Conservation (phyloP, 805 yeast genomes). For the Candida pseudoglaebosa region DNA sequence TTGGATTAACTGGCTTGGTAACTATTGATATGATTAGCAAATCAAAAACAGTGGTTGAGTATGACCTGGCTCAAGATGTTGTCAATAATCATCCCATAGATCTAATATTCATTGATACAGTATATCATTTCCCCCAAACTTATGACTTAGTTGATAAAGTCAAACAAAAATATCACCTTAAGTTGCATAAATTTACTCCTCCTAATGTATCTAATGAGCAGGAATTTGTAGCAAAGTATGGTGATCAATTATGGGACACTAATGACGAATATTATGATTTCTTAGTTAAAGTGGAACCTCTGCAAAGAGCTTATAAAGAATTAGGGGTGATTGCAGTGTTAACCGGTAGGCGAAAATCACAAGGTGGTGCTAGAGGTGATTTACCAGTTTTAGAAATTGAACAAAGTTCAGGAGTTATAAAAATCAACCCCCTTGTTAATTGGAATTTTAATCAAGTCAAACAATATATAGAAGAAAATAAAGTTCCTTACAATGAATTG, state of each 20-base stretch:
- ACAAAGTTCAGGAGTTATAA: conserved; percentile 61
- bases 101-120: conserved; percentile 81
- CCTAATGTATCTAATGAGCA: conserved; percentile 47
- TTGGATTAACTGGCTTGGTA: conserved; percentile 88
- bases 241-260: conserved; percentile 77
- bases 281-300: conserved; percentile 89
- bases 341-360: conserved; percentile 87
- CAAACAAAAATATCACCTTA: conserved; percentile 49
- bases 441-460: conserved; percentile 79
- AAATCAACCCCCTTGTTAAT: conserved; percentile 83
- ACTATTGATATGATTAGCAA: conserved; percentile 78
- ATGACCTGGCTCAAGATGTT: conserved; percentile 2
- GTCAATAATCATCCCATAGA: conserved; percentile 46
- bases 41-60: conserved; percentile 19
- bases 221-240: conserved; percentile 66
- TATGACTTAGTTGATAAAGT: conserved; percentile 64
- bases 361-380: conserved; percentile 77
- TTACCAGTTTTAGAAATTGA: conserved; percentile 78
- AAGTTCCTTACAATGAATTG: conserved; percentile 83
- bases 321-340: conserved; percentile 77
- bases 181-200: conserved; percentile 68
- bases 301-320: conserved; percentile 75
- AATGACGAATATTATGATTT: conserved; percentile 82
- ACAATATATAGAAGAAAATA: conserved; percentile 58
- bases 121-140: conserved; percentile 95